Evolutionary conservation across 2,329 filamentous ascomycete genomes (phyloP).

Genomic region (Fusarium temperatum): DNA sequence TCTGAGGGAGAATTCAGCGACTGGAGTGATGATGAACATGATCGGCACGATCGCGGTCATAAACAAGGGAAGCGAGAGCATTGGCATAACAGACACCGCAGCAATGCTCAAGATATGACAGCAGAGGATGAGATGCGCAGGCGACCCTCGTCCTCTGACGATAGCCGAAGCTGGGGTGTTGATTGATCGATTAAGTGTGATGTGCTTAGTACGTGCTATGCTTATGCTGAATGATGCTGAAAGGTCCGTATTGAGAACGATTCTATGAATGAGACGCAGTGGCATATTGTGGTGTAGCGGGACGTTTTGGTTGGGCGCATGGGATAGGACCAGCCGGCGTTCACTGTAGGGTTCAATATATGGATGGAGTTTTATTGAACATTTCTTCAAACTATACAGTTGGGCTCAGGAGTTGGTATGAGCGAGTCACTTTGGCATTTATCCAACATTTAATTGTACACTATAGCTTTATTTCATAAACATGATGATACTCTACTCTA

Average conservation of each 20-base stretch:
- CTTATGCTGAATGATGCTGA: not conserved
- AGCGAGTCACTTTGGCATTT: constrained; percentile 5
- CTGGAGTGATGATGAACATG: constrained; percentile 64
- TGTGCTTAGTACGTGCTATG: not conserved
- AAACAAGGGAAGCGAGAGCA: constrained; percentile 11
- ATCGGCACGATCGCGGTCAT: constrained; percentile 21
- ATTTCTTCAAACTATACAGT: constrained; percentile 3
- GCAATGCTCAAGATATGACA: not conserved
- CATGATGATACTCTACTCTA: constrained; percentile 3
- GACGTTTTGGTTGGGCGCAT: constrained; percentile 21
- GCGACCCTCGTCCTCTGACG: constrained; percentile 33
- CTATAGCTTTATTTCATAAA: constrained; percentile 6
- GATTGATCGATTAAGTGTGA: constrained; percentile 23
- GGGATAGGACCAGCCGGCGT: constrained; percentile 17
- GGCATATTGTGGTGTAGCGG: not conserved
- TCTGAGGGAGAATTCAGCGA: constrained; percentile 65
- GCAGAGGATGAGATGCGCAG: constrained; percentile 13
- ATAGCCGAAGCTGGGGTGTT: constrained; percentile 40
- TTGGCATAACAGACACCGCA: constrained; percentile 20
- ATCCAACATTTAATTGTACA: constrained; percentile 18
- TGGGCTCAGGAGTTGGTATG: not conserved
- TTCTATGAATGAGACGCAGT: not conserved
- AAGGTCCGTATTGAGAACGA: not conserved
- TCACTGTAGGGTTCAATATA: constrained; percentile 23
- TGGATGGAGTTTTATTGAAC: constrained; percentile 17